A percentile compares a stretch with the other conserved stretches of the same genome.
Conservation (phyloP, 768 basidiomycete genomes). For the Sarcodon aspratus region DNA sequence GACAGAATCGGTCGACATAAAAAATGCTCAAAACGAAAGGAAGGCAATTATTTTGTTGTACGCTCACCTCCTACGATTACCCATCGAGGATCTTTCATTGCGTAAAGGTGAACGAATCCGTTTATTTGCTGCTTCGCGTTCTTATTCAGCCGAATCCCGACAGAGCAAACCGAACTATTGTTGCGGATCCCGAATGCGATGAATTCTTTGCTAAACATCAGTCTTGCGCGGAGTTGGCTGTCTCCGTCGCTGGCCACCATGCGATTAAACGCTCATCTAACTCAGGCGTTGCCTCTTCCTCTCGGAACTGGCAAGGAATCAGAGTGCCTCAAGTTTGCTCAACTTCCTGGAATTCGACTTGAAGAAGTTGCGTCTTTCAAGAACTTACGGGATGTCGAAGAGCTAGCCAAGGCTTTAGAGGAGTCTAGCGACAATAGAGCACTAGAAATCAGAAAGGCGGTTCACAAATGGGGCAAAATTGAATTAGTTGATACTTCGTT, state of each 20-base stretch:
- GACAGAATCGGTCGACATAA: conserved; percentile 25
- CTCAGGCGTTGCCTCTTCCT: conserved; percentile 65
- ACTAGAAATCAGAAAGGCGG: conserved; percentile 47
- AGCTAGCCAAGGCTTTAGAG: conserved; percentile 30
- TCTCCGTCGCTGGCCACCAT: conserved; percentile 65
- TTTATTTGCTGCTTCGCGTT: not conserved
- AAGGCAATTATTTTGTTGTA: conserved; percentile 69
- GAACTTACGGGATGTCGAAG: conserved; percentile 19
- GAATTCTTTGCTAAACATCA: conserved; percentile 72
- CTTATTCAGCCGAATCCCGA: conserved; percentile 1
- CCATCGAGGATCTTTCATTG: conserved; percentile 38
- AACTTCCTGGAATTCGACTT: conserved; percentile 64
- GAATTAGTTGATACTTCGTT: conserved; percentile 78
- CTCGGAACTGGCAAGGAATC: not conserved
- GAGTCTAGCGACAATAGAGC: conserved; percentile 37
- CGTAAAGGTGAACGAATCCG: conserved; percentile 43
- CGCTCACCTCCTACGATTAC: conserved; percentile 70
- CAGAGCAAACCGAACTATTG: conserved; percentile 65
- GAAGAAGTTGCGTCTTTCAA: conserved; percentile 32
- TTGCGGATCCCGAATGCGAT: conserved; percentile 64
- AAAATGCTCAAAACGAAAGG: conserved; percentile 23
- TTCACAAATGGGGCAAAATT: conserved; percentile 60
- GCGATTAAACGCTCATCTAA: conserved; percentile 73
- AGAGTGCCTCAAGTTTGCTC: conserved; percentile 45
- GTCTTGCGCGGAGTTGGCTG: conserved; percentile 85